Conservation (phyloP, 345 rosid genomes). For the Zanthoxylum bungeanum region DNA sequence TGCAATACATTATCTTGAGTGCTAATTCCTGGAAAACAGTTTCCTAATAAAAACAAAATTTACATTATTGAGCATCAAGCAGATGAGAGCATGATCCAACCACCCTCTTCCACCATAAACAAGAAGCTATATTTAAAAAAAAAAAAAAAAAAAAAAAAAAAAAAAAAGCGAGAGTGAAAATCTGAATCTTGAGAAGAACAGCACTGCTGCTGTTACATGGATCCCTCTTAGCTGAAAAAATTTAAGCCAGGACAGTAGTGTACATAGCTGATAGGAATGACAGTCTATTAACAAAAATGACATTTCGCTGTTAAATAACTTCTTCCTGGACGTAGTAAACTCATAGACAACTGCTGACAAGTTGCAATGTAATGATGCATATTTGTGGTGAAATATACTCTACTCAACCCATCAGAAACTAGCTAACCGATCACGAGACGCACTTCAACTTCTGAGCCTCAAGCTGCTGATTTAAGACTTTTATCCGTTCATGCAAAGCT, state of each 20-base stretch:
- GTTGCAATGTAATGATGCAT: neutral
- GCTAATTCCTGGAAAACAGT: too few species aligned
- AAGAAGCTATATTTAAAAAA: neutral
- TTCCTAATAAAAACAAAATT: neutral
- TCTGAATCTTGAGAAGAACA: neutral
- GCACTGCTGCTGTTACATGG: neutral
- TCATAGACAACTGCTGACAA: neutral
- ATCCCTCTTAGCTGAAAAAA: neutral
- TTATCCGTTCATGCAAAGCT: constrained; percentile 43
- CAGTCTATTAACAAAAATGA: neutral
- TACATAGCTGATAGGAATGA: too few species aligned
- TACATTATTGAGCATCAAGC: neutral
- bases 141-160: too few species aligned
- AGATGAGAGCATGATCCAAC: neutral
- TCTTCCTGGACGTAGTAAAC: neutral
- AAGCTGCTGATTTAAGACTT: constrained; percentile 45
- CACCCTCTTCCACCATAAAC: neutral
- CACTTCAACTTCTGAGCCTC: constrained; percentile 47
- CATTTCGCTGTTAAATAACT: neutral
- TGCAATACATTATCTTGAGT: too few species aligned
- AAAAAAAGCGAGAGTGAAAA: too few species aligned
- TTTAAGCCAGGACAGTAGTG: neutral
- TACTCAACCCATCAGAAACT: neutral
- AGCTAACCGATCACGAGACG: constrained; percentile 12
- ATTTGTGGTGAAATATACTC: neutral